These are phyloP conservation scores for Ceratocystis papillata DNA, from an alignment of 2,329 filamentous ascomycete species.

Conservation along the genomic window DNA sequence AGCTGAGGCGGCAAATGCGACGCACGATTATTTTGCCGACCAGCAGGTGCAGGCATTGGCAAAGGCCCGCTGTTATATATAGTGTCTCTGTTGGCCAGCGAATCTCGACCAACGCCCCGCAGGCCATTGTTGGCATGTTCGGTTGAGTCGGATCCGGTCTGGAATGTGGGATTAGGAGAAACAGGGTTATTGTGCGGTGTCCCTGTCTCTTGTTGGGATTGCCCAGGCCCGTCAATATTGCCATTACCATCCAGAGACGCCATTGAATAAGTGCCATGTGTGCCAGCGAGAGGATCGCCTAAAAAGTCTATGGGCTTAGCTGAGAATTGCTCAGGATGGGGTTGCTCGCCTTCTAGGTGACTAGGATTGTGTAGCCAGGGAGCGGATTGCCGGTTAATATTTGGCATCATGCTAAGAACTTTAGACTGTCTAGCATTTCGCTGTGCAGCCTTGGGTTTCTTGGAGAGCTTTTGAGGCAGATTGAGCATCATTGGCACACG, in stretches of 20 bases:
- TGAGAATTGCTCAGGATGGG: slow-evolving; percentile 10
- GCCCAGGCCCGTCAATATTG: slow-evolving; percentile 2
- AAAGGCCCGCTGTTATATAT: slow-evolving; percentile 10
- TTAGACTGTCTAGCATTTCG: slow-evolving; percentile 64
- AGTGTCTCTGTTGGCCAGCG: background rate
- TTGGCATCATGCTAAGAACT: slow-evolving; percentile 51
- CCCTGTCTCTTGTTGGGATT: slow-evolving; percentile 4
- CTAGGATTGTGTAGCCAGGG: slow-evolving; percentile 33
- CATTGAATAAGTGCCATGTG: slow-evolving; percentile 7
- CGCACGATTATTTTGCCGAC: slow-evolving; percentile 12
- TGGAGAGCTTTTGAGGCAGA: slow-evolving; percentile 76
- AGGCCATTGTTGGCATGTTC: slow-evolving; percentile 14
- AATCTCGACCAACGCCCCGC: background rate
- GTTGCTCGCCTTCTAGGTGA: slow-evolving; percentile 2
- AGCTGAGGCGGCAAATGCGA: slow-evolving; percentile 63
- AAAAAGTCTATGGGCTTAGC: slow-evolving; percentile 23
- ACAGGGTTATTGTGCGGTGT: background rate
- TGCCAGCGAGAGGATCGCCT: slow-evolving; percentile 16
- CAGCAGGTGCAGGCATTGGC: slow-evolving; percentile 14
- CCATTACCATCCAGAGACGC: slow-evolving; percentile 10
- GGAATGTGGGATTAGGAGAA: slow-evolving; percentile 17
- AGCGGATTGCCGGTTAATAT: slow-evolving; percentile 23
- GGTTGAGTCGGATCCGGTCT: slow-evolving; percentile 19
- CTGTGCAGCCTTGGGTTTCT: slow-evolving; percentile 51
- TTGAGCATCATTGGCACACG: slow-evolving; percentile 91